Base-by-base conservation (phyloP, 75 land plant species). In the Sequoiadendron giganteum region DNA sequence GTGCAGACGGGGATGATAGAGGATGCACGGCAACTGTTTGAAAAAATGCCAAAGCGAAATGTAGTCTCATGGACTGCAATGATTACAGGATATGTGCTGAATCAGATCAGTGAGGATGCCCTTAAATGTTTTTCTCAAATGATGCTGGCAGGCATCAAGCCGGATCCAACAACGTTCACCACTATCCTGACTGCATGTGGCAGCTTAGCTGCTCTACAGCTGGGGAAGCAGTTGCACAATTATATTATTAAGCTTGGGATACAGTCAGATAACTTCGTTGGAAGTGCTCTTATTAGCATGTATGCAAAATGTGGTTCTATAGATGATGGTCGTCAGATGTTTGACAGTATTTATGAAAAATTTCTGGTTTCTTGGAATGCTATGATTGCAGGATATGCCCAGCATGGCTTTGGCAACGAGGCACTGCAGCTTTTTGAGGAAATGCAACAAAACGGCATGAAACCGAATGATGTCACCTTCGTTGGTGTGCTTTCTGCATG, bases 11-110 rank as follows among this genome's bases (percentile, higher is more conserved):
- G 93, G 3, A 83, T 52, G 6, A 36, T 91, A n/a, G 72, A 45
- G 3, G 91, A 56, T 79, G 93, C 96, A 76, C 70, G 87, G 30
- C 61, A 72, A 45, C 86, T 91, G 15, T 95, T 95, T 85, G 54
- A 89, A 38, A 75, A 83, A 21, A 88, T 92, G 11, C 65, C 83
- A 3, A 54, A 39, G 4, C 91, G 88, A 88, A 86, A 89, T 32
- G 91, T 91, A 5, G 91, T 77, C 68, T 88, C 91, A n/a, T 94
- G 93, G 92, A 95, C 91, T 90, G 93, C 96, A 45, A 43, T 95
- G 8, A 94, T 94, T 39, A 87, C 88, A 61, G 96, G 95, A 5
- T 88, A 88, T 85, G 92, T 88, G 1, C 93, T 92, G 39, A 89
- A 91, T 89, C 93, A 91, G 30, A 89, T 91, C 54, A 87, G 90